Conservation (phyloP, 805 yeast genomes). For the Saccharomycopsis sp. region DNA sequence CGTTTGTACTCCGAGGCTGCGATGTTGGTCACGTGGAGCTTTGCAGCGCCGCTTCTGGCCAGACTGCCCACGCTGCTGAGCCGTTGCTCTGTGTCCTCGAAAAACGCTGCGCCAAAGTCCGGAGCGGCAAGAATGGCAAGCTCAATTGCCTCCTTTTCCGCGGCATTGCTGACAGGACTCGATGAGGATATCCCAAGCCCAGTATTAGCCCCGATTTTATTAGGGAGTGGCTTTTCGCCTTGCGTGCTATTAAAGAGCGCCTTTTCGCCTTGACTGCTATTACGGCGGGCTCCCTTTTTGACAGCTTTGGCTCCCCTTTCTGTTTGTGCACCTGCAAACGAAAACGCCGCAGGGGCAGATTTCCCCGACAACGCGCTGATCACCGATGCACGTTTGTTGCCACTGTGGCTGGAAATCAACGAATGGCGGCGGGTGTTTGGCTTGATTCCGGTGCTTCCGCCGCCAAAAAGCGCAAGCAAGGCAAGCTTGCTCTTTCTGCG, state of each 20-base stretch:
- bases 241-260: not conserved
- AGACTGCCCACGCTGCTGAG: not conserved
- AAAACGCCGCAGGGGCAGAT: not conserved
- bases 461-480: conserved; percentile 12
- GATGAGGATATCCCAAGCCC: conserved; percentile 12
- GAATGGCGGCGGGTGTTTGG: not conserved
- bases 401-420: not conserved
- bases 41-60: not conserved
- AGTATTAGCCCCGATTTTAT: conserved; percentile 3
- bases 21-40: conserved; percentile 16
- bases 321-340: no score
- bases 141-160: not conserved
- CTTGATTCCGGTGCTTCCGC: conserved; percentile 12
- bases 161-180: not conserved
- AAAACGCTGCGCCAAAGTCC: not conserved
- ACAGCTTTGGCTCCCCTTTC: no score
- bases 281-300: no score
- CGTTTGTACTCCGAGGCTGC: conserved; percentile 18
- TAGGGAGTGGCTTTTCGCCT: conserved; percentile 3
- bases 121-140: not conserved
- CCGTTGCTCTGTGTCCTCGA: not conserved
- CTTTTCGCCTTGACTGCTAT: conserved; percentile 8
- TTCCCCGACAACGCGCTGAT: not conserved
- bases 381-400: not conserved
- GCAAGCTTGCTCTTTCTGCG: conserved; percentile 10